phyloP scores from a whole-genome alignment of 176 grass and related monocot species.

The Avena eriantha region DNA sequence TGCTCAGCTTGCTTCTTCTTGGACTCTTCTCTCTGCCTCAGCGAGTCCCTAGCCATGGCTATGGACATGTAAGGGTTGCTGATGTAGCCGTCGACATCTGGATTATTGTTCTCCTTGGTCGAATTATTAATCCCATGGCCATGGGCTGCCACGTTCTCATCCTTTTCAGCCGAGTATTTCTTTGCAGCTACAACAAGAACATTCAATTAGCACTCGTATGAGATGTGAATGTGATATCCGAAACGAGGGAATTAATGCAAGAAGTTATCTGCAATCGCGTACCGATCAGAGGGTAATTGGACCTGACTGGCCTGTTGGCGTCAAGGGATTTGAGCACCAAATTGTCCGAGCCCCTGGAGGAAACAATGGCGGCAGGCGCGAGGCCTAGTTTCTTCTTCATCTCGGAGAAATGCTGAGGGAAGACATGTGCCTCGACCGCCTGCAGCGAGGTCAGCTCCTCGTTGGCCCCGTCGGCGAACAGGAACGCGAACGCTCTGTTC shows the following conservation, averaged over 20 bases:
- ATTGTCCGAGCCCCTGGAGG: conserved; percentile 46
- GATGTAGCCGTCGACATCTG: conserved; percentile 52
- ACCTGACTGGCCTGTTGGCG: conserved; percentile 60
- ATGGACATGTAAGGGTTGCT: conserved; percentile 84
- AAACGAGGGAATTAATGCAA: neutral
- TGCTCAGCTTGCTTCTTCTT: conserved; percentile 89
- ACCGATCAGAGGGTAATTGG: conserved; percentile 80
- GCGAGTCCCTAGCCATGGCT: conserved; percentile 85
- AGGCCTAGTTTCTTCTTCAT: conserved; percentile 75
- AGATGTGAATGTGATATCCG: no score
- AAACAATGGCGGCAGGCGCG: conserved; percentile 85
- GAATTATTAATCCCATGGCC: conserved; percentile 46
- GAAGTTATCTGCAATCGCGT: neutral
- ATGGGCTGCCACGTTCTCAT: conserved; percentile 35
- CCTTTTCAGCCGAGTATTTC: conserved; percentile 64
- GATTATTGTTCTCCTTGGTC: conserved; percentile 78
- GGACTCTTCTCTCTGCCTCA: conserved; percentile 76
- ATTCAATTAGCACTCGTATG: neutral
- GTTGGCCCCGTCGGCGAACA: conserved; percentile 67
- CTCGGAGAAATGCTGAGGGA: conserved; percentile 82
- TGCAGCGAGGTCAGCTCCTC: conserved; percentile 84
- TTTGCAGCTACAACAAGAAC: conserved; percentile 50
- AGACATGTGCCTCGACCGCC: conserved; percentile 71
- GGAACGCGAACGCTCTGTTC: conserved; percentile 87
- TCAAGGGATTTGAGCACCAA: conserved; percentile 80